Percentiles rank a stretch among this genome's conserved stretches.
These are phyloP conservation scores for Castanea sativa DNA, from an alignment of 306 rosid genomes.

Conservation along the genomic window DNA sequence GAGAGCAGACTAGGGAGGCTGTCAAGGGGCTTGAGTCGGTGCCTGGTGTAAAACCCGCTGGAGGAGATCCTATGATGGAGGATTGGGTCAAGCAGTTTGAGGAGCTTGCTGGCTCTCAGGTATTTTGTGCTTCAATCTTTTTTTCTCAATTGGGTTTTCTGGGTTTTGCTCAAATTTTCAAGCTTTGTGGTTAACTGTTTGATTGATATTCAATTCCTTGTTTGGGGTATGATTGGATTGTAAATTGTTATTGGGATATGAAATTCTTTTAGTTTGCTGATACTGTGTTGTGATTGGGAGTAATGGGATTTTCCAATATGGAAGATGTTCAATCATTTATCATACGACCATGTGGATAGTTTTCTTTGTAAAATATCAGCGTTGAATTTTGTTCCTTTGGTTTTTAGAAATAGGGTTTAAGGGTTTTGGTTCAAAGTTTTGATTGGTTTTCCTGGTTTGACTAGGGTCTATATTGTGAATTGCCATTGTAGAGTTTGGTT, in stretches of 20 bases:
- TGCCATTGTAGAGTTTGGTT: not conserved
- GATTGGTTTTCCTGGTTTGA: not conserved
- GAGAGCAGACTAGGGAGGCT: conserved; percentile 77
- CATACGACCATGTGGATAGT: not conserved
- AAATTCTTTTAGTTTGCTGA: not conserved
- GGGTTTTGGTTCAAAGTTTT: not conserved
- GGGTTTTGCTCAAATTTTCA: not conserved
- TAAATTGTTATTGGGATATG: not conserved
- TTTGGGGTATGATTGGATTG: not conserved
- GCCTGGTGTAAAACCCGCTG: conserved; percentile 32
- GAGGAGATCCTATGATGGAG: conserved; percentile 60
- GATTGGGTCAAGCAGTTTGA: conserved; percentile 98
- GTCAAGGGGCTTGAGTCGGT: conserved; percentile 72
- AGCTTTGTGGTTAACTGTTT: not conserved
- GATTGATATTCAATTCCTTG: not conserved
- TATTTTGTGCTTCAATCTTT: conserved; percentile 7
- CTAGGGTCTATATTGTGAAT: not conserved
- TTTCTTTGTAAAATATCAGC: not conserved
- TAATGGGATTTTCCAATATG: not conserved
- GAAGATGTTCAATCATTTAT: not conserved
- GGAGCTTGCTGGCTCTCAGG: conserved; percentile 81
- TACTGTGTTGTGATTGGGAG: not conserved
- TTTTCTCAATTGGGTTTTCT: not conserved
- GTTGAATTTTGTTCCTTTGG: not conserved
- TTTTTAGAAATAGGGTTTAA: not conserved